Base-by-base conservation (phyloP, 345 rosid genomes). In the Sisymbrium altissimum region DNA sequence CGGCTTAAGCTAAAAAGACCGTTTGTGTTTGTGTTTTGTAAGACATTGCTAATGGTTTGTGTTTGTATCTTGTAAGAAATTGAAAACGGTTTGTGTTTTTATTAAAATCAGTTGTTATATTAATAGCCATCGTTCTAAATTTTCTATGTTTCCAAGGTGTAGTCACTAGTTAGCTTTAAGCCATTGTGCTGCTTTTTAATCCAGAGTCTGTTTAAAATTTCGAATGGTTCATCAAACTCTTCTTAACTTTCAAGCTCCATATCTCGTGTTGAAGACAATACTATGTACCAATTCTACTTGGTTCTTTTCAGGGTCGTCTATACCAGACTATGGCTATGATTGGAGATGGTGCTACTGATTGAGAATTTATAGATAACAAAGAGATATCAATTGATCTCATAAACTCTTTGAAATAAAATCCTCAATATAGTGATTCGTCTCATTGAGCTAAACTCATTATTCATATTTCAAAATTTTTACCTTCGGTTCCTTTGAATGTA, bases 281-380 rank as follows among this genome's bases (percentile, higher is more conserved):
- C 74, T 80, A 33, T 75, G 32, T 60, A 30, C 74, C 40, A 40
- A 70, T 44, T 23, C 12, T n/a, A 66, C 72, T 40, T 48, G 44
- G 32, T 66, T 57, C 35, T 65, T 32, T 54, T 23, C 87, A 94
- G 98, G 89, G 69, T 75, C 81, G 77, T 57, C 87, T 86, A 62
- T 88, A 88, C 85, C 85, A 86, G 86, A 68, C 83, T 32, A 69
- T 95, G 78, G 92, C 83, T 71, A 95, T 95, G 99, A 86, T 95
- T 64, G 99, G 99, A 35, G 99, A 95, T 75, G 99, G 99, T 50
- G 97, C 98, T 61, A 95, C 97, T 45, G 98, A 95, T 84, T 43
- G 35, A 27, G 30, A 52, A 23, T 23, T 23, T 23, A 55, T 53
- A 54, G 35, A 54, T 49, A 9, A 59, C 29, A 53, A 12, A 14